Base-by-base conservation (phyloP, 805 yeast species). In the Candida methanosorbosa region DNA sequence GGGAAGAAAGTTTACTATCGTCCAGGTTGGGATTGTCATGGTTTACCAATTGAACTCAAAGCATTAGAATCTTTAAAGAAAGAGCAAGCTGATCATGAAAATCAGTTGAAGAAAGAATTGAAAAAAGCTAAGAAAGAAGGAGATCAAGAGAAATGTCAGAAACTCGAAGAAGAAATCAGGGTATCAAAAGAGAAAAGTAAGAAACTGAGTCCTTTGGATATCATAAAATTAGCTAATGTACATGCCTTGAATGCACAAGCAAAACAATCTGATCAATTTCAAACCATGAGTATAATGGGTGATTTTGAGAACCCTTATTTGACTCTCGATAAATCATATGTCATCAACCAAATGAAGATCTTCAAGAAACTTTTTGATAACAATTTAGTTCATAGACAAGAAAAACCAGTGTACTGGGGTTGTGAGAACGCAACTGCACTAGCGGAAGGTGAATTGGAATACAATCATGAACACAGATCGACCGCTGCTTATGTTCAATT, bases 1-100 rank as follows among this genome's bases (percentile, higher is more conserved):
- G 83, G 86, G 13, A 68, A 75, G 39, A 66, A 68, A 32, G 75
- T 92, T 4, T 66, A 70, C 34, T 92, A 84, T 49, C 68, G 69
- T 28, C 96, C 97, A 0, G 99, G 99, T 1, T 92, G 98, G 97
- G 99, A 92, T 55, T 92, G 98, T 52, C 99, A 92, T 61, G 99
- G 99, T 0, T 63, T 92, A 26, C 99, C 99, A 1, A 92, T 92
- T 42, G 99, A 92, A 56, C 65, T 85, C 52, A 88, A 87, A 48
- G 94, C 94, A 0, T 56, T 85, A 17, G 55, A 70, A 56, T 45
- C 70, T 59, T 40, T 57, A 57, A 31, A 63, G 44, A 49, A 56
- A 49, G 40, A 45, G 36, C 35, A 52, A 32, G 49, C 43, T 11
- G 46, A 46, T 33, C 35, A 43, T 32, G 54, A 52, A 42, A 61